These are phyloP conservation scores for Dacryopinax spathularia DNA, from an alignment of 768 basidiomycete species.

Conservation along the genomic window DNA sequence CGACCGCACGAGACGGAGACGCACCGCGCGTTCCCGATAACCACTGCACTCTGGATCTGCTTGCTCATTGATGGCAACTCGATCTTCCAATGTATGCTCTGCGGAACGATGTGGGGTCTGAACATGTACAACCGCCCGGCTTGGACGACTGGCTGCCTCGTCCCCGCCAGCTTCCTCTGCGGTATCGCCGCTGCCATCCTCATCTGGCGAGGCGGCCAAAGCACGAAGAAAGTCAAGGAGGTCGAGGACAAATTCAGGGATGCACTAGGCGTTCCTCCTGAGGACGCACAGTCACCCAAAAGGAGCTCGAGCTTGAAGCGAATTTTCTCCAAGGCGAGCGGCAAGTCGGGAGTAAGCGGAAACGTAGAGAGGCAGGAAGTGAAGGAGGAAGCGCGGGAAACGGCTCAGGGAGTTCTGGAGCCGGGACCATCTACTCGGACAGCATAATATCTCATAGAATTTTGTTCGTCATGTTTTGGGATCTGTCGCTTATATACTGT, in stretches of 20 bases:
- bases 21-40: slow-evolving; percentile 29
- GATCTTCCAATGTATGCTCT: slow-evolving; percentile 60
- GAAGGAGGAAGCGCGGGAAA: not conserved
- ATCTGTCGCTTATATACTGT: not conserved
- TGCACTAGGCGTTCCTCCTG: slow-evolving; percentile 25
- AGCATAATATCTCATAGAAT: not conserved
- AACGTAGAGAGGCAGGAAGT: not conserved
- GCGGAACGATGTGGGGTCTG: slow-evolving; percentile 69
- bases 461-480: too few species aligned
- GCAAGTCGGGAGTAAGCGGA: not conserved
- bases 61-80: slow-evolving; percentile 63
- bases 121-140: slow-evolving; percentile 30
- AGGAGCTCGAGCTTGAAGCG: not conserved
- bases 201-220: slow-evolving; percentile 59
- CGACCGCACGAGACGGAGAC: slow-evolving; percentile 72
- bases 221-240: slow-evolving; percentile 51
- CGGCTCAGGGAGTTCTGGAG: not conserved
- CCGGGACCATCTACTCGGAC: not conserved
- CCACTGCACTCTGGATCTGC: slow-evolving; percentile 55
- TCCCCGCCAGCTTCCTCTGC: slow-evolving; percentile 59
- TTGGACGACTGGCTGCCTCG: slow-evolving; percentile 40
- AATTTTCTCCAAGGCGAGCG: not conserved
- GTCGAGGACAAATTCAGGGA: slow-evolving; percentile 46
- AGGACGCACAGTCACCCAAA: not conserved
- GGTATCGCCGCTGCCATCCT: slow-evolving; percentile 59